phyloP scores from a whole-genome alignment of 176 grass and related monocot species.

The Oryza australiensis region DNA sequence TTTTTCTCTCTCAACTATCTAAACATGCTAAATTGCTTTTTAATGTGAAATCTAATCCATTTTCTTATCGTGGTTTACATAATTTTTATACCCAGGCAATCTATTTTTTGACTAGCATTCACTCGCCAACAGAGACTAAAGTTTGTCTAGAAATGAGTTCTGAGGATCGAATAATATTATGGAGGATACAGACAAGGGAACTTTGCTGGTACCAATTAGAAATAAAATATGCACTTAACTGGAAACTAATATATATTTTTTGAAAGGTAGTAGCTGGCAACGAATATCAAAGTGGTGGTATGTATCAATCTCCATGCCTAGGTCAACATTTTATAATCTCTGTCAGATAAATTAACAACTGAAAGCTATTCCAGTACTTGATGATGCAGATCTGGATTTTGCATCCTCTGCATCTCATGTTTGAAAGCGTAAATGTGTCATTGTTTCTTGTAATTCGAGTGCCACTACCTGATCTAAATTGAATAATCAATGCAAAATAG shows the following conservation, averaged over 20 bases:
- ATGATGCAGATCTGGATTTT: neutral
- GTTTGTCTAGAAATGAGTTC: neutral
- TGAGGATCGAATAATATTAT: neutral
- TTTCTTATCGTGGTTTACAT: neutral
- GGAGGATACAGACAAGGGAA: neutral
- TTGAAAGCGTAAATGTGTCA: neutral
- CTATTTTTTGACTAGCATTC: neutral
- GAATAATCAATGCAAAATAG: neutral
- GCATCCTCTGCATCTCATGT: neutral
- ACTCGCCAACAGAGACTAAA: neutral
- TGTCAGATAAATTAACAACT: neutral
- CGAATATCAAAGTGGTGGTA: neutral
- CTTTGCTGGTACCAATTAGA: neutral
- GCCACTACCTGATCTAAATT: constrained; percentile 1
- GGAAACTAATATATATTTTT: neutral
- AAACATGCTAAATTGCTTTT: neutral
- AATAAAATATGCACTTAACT: neutral
- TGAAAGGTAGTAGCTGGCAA: neutral
- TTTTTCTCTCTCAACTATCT: neutral
- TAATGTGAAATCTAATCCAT: too few species aligned
- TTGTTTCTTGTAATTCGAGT: neutral
- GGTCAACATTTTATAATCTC: constrained; percentile 22
- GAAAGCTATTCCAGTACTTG: neutral
- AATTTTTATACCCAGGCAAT: neutral
- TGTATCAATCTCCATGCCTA: neutral